Evolutionary conservation across 2,329 filamentous ascomycete genomes (phyloP).

Genomic region (Hypoxylon rubiginosum): DNA sequence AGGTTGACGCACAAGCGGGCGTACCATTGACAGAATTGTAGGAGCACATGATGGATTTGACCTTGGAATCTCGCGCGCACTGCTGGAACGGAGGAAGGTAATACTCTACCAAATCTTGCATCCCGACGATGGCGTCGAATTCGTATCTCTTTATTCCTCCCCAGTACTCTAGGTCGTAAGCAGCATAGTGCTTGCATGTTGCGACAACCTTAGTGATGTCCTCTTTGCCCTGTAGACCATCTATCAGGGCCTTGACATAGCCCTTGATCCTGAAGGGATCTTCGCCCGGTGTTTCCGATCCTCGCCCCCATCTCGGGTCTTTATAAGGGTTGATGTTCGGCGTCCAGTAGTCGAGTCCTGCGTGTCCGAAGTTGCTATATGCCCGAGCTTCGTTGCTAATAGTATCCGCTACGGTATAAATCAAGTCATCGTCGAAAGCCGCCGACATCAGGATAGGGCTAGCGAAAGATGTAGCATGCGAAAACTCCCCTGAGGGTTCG

Average conservation of each 20-base stretch:
- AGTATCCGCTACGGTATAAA: conserved; percentile 45
- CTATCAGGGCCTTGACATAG: conserved; percentile 67
- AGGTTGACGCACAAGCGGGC: conserved; percentile 73
- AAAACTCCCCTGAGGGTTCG: conserved; percentile 43
- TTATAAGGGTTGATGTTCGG: conserved; percentile 51
- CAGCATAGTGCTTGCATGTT: conserved; percentile 72
- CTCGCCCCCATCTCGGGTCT: conserved; percentile 48
- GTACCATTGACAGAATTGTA: conserved; percentile 76
- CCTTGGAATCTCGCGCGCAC: conserved; percentile 70
- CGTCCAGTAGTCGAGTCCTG: conserved; percentile 50
- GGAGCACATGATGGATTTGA: conserved; percentile 72
- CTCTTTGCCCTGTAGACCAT: conserved; percentile 62
- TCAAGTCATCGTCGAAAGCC: conserved; percentile 52
- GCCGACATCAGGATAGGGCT: conserved; percentile 52
- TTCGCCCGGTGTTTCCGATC: conserved; percentile 50
- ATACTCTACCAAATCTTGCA: conserved; percentile 76
- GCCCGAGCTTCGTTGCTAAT: conserved; percentile 53
- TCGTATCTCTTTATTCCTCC: conserved; percentile 60
- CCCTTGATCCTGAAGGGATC: conserved; percentile 59
- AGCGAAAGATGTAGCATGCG: conserved; percentile 52
- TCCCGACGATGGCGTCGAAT: conserved; percentile 68
- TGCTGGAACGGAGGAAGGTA: conserved; percentile 75
- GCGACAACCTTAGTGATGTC: conserved; percentile 60
- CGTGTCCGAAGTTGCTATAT: conserved; percentile 49
- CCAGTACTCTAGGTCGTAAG: conserved; percentile 68